A percentile compares a stretch with the other conserved stretches of the same genome.
Evolutionary conservation across 495 filamentous ascomycete species (phyloP).

Genomic region (Sporormia fimetaria): DNA sequence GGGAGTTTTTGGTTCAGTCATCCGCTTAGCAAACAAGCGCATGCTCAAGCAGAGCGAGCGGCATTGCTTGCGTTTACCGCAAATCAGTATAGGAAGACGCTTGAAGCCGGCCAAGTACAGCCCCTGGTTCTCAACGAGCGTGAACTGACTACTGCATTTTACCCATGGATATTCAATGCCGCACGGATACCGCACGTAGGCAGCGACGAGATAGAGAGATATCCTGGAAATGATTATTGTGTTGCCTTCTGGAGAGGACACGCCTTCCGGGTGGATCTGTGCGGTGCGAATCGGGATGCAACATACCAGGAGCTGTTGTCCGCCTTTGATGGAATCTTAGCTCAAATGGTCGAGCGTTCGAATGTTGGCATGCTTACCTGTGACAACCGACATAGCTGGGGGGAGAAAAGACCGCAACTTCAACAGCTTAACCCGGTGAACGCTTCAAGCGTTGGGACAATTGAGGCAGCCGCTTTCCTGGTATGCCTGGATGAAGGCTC

Average conservation of each 20-base stretch:
- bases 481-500: not conserved
- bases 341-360: too few relatives aligned
- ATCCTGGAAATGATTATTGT: not conserved
- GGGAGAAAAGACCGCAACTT: too few relatives aligned
- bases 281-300: too few relatives aligned
- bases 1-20: not conserved
- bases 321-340: not conserved
- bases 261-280: not conserved
- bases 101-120: not conserved
- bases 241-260: not conserved
- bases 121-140: not conserved
- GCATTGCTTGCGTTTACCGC: not conserved
- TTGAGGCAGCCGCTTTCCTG: constrained; percentile 1
- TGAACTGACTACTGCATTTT: not conserved
- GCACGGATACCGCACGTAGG: not conserved
- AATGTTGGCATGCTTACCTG: not conserved
- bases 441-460: not conserved
- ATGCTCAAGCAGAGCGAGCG: not conserved
- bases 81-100: not conserved
- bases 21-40: too few relatives aligned
- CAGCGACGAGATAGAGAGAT: not conserved
- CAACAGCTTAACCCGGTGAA: too few relatives aligned
- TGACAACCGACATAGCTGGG: not conserved
- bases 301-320: not conserved
- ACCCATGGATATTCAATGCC: not conserved